Percentiles rank a stretch among this genome's conserved stretches.
phyloP scores from a whole-genome alignment of 495 filamentous ascomycete species.

The Xylaria palmicola region DNA sequence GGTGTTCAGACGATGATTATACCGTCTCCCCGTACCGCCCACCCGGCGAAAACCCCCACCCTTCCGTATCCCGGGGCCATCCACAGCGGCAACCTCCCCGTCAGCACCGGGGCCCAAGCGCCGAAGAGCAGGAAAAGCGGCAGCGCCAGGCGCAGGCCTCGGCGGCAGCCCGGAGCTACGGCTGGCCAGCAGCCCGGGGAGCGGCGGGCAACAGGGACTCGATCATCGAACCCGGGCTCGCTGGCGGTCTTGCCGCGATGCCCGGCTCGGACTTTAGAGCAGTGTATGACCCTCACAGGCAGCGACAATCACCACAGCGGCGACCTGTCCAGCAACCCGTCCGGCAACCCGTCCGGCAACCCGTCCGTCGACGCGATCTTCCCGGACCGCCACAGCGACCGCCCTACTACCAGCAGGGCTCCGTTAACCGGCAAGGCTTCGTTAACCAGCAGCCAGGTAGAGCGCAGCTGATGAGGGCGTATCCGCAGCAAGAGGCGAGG shows the following conservation, averaged over 20 bases:
- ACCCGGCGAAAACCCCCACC: neutral
- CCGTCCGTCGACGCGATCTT: too few species aligned
- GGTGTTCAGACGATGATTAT: slow-evolving; percentile 10
- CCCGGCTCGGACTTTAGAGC: slow-evolving; percentile 12
- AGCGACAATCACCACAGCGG: too few species aligned
- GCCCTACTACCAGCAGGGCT: neutral
- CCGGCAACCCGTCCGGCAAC: too few species aligned
- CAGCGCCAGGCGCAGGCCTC: slow-evolving; percentile 6
- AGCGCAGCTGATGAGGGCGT: neutral
- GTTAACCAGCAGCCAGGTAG: slow-evolving; percentile 9
- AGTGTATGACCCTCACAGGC: slow-evolving; percentile 12
- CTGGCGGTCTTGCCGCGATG: slow-evolving; percentile 3
- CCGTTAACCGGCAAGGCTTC: neutral
- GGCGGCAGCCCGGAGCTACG: slow-evolving; percentile 11
- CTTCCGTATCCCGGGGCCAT: neutral
- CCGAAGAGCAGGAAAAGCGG: slow-evolving; percentile 3
- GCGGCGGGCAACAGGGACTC: slow-evolving; percentile 4
- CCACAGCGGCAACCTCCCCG: neutral
- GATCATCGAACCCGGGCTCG: slow-evolving; percentile 14
- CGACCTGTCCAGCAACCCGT: too few species aligned
- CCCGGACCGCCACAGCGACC: neutral
- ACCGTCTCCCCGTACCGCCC: neutral
- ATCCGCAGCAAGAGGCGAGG: neutral
- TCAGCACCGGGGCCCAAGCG: neutral
- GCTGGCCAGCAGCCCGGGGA: slow-evolving; percentile 10